Base-by-base conservation (phyloP, 1,139 yeast species). In the Candida labiduridarum region DNA sequence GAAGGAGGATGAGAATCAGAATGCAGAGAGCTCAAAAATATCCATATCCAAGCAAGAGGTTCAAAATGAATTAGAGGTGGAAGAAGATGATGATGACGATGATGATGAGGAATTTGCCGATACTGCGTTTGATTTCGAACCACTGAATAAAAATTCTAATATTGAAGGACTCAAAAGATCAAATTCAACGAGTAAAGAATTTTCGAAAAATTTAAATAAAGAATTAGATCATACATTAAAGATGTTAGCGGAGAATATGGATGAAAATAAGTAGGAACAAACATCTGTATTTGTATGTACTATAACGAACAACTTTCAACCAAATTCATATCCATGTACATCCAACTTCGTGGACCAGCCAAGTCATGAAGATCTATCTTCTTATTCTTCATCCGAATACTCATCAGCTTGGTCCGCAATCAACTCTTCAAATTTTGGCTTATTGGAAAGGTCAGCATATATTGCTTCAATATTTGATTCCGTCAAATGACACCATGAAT, bases 171-270 rank as follows among this genome's bases (percentile, higher is more conserved):
- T 62, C 19, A 49, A 54, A 10, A 50, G 69, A 39, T 62, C 62
- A 33, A 63, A 64, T 25, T 65, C 71, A 35, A 64, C 56, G 48
- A 38, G 41, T 22, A 66, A 66, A 46, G 62, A 64, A 47, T 67
- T 68, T 50, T 59, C 63, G 46, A 56, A 60, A 43, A 68, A 71
- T 49, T 60, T 75, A 47, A 65, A 71, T 52, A 65, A 56, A 40
- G 76, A 68, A 39, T 59, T 74, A 48, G 72, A 74, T 49, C 66
- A 67, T 49, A 75, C 80, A 3, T 56, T 75, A 49, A 68, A 70
- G 48, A 74, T 75, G 78, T 62, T 75, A 45, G 66, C 72, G 57
- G 78, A 74, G 53, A 72, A 74, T 51, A 60, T 74, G 18, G 66
- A 61, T 30, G 41, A 47, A 29, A 31, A 14, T 45, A 22, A 36